Percentiles rank a stretch among this genome's conserved stretches.
phyloP scores from a whole-genome alignment of 768 basidiomycete species.

The Gyrodon lividus region DNA sequence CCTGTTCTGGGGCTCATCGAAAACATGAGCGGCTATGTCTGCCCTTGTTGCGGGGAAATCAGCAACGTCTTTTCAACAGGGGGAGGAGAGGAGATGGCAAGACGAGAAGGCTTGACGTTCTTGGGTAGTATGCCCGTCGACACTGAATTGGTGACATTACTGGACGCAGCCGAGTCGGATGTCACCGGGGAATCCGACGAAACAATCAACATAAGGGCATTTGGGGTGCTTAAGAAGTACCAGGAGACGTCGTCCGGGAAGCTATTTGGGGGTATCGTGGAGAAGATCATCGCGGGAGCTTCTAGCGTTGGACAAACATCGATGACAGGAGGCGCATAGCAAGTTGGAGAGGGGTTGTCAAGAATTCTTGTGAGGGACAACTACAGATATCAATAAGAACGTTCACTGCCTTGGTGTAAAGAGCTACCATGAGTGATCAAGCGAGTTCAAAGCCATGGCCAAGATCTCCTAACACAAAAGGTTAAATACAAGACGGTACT shows the following conservation, averaged over 20 bases:
- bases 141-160: constrained; percentile 79
- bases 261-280: constrained; percentile 63
- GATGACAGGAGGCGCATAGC: neutral
- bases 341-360: neutral
- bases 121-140: constrained; percentile 92
- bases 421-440: too few species aligned
- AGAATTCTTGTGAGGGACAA: neutral
- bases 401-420: too few species aligned
- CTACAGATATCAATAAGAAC: too few species aligned
- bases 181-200: constrained; percentile 17
- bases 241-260: constrained; percentile 63
- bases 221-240: constrained; percentile 62
- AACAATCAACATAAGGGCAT: constrained; percentile 33
- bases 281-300: constrained; percentile 38
- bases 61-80: constrained; percentile 94
- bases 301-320: constrained; percentile 10
- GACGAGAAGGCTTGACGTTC: constrained; percentile 68
- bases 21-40: constrained; percentile 98
- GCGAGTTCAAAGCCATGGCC: too few species aligned
- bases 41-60: constrained; percentile 95
- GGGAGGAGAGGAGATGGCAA: constrained; percentile 88
- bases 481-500: too few species aligned
- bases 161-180: constrained; percentile 63
- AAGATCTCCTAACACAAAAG: too few species aligned
- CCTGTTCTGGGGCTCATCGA: constrained; percentile 92